Base-by-base conservation (phyloP, 1,284 basidiomycete genomes). In the Cyathus olla region DNA sequence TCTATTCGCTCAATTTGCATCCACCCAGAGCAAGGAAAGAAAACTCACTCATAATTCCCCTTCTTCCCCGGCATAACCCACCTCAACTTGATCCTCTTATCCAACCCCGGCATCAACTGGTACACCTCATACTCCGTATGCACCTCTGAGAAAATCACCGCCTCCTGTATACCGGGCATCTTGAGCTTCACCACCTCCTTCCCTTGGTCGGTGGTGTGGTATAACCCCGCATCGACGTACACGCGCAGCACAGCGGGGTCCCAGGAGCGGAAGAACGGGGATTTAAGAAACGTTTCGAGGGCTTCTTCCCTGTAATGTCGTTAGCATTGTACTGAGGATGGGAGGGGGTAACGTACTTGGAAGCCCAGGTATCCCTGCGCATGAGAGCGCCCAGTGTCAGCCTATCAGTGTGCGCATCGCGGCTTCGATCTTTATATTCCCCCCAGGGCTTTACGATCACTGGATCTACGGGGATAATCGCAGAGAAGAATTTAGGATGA, bases 401-500 rank as follows among this genome's bases (percentile, higher is more conserved):
- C 17, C 70, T 59, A 13, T 50, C 59, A 35, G 26, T 54, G 10
- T 57, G 55, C 35, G 63, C 53, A 26, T 57, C 65, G 6, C 50
- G 62, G 13, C 46, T 29, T 26, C 59, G 51, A 39, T 39, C 13
- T 24, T 53, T 15, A 2, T 48, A 47, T 21, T 24, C 60, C 17
- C 44, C 62, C 28, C 42, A 61, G 40, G 71, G 76, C 69, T 70
- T 76, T 50, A 81, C 64, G 39, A 95, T 86, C 57, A 94, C 85
- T 0, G 97, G 95, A 72, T 98, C 96, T 27, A 97, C 78, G 11
- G 97, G 84, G 49, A 95, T 81, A 35, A 97, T 77, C 0, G 87
- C 86, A 19, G 89, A 83, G 77, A 96, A 95, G 10, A 97, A 78
- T 1, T 80, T 78, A 0, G 95, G 94, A 56, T 83, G 77, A 13